Evolutionary conservation across 331 rosid species (phyloP), one percentile per base, ranked within the genome.

Genomic region (Acacia pycnantha): DNA sequence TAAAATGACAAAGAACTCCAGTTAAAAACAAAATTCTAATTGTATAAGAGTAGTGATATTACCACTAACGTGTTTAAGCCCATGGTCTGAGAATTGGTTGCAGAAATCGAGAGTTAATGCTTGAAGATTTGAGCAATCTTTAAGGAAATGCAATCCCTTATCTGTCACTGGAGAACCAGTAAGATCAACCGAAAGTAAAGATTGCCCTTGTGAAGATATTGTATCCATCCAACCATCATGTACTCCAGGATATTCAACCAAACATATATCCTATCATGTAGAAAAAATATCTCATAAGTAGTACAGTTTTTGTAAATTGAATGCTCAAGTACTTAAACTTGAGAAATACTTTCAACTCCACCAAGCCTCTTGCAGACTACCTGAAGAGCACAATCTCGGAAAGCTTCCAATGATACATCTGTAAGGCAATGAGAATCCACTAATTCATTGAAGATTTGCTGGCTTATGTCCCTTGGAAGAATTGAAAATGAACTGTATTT

Each of bases 341-440:
- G 22, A 58, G 69, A 64, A 84, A 80, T 46, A 56, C 50, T 33
- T 51, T n/a, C 74, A 84, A 83, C 83, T 54, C 41, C 46, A 85
- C 76, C 31, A 48, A 79, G 56, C 75, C 71, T 26, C 54, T 27
- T 4, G 56, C 16, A 82, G 24, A 67, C 77, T 82, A 90, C 94
- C 97, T 86, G 88, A 54, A 92, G 91, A 80, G 91, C 97, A 73
- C 97, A 92, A 73, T 92, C 92, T 80, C 87, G 82, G 81, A 92
- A 92, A 65, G 92, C 88, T 81, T 87, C 71, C 0, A 90, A 80
- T 64, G 89, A 90, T 4, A 50, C 83, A 70, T 92, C 89, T 4
- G 88, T 89, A 31, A 92, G 90, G 84, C 87, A 81, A 64, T 70
- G 85, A 61, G 94, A 89, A 82, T 78, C 87, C 64, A 92, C 90